phyloP scores from a whole-genome alignment of 2,329 filamentous ascomycete species.

The Zymoseptoria brevis region DNA sequence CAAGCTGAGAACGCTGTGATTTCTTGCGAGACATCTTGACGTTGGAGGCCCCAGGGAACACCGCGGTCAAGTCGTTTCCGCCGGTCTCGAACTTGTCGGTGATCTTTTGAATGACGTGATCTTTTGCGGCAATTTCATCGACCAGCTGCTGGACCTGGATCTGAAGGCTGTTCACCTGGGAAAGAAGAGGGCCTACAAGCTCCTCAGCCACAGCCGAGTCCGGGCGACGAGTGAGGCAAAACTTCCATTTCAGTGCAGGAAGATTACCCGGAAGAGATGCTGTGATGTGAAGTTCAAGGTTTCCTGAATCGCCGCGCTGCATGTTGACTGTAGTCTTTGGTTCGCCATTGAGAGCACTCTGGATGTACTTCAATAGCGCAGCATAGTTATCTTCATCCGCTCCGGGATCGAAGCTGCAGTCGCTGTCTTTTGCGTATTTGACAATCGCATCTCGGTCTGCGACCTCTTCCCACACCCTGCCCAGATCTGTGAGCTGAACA shows the following conservation, averaged over 20 bases:
- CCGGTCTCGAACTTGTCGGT: constrained; percentile 51
- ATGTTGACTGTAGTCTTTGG: constrained; percentile 30
- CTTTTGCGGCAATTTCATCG: constrained; percentile 47
- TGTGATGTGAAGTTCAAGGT: constrained; percentile 47
- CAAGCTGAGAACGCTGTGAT: constrained; percentile 44
- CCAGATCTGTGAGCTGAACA: constrained; percentile 62
- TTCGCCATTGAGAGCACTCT: constrained; percentile 38
- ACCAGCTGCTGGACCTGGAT: constrained; percentile 43
- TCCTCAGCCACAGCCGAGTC: constrained; percentile 39
- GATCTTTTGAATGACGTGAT: constrained; percentile 50
- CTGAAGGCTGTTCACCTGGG: constrained; percentile 40
- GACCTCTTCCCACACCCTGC: constrained; percentile 63
- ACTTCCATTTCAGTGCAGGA: constrained; percentile 56
- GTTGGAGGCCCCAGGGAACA: constrained; percentile 49
- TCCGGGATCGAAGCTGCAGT: constrained; percentile 66
- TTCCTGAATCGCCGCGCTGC: constrained; percentile 19
- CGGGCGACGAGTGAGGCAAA: constrained; percentile 44
- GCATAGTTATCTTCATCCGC: constrained; percentile 60
- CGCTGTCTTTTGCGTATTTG: constrained; percentile 52
- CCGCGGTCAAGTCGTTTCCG: constrained; percentile 47
- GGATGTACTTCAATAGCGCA: constrained; percentile 58
- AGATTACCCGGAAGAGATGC: constrained; percentile 57
- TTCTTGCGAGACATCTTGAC: constrained; percentile 38
- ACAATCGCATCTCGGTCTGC: constrained; percentile 56
- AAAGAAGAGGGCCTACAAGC: constrained; percentile 47